These are phyloP conservation scores for Epichloe brachyelytri DNA, from an alignment of 2,329 filamentous ascomycete genomes.

Conservation along the genomic window DNA sequence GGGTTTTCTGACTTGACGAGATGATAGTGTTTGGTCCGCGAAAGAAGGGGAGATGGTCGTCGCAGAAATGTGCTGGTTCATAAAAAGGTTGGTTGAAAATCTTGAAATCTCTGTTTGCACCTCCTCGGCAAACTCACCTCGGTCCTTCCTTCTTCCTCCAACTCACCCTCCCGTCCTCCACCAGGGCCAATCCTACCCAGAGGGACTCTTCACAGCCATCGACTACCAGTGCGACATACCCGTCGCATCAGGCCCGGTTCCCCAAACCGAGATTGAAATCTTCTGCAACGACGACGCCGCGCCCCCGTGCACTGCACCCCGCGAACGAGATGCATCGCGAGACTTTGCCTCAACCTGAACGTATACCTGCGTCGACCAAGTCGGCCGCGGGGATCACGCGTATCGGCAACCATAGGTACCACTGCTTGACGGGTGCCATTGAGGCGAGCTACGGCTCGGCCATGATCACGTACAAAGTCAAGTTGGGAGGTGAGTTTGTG, in stretches of 20 bases:
- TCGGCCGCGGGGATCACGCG: constrained; percentile 17
- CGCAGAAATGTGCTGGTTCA: constrained; percentile 27
- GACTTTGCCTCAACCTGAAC: constrained; percentile 22
- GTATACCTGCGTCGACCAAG: constrained; percentile 20
- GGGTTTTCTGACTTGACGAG: too few relatives aligned
- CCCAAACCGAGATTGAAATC: constrained; percentile 26
- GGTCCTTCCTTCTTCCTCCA: too few relatives aligned
- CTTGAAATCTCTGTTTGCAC: too few relatives aligned
- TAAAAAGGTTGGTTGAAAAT: constrained; percentile 18
- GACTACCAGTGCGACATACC: constrained; percentile 27
- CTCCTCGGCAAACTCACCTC: too few relatives aligned
- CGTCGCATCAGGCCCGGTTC: constrained; percentile 19
- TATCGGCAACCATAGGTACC: constrained; percentile 25
- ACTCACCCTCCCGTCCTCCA: too few relatives aligned
- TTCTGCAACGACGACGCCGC: constrained; percentile 20
- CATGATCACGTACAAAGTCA: constrained; percentile 24
- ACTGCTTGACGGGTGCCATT: constrained; percentile 23
- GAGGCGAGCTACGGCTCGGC: constrained; percentile 26
- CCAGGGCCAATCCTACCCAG: constrained; percentile 25
- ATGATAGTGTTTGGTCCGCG: constrained; percentile 22
- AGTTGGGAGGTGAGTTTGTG: constrained; percentile 21
- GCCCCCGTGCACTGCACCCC: constrained; percentile 19
- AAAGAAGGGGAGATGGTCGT: constrained; percentile 25
- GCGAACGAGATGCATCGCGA: constrained; percentile 20
- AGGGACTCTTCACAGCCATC: constrained; percentile 22